Conservation (phyloP, 2,329 filamentous ascomycete species). For the Hypoxylon rubiginosum region DNA sequence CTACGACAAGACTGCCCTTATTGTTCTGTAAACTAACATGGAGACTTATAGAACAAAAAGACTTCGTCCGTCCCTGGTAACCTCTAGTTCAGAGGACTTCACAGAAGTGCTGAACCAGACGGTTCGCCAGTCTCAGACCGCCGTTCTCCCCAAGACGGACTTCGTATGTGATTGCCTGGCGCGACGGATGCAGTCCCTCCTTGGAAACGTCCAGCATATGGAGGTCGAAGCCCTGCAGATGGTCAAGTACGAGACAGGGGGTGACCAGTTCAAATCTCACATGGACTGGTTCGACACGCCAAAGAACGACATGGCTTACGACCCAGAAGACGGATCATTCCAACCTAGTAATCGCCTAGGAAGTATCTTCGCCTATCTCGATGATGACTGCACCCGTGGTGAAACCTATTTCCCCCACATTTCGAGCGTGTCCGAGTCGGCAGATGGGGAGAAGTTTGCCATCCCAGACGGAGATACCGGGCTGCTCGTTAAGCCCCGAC, state of each 20-base stretch:
- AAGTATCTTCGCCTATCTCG: conserved; percentile 37
- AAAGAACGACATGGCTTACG: neutral
- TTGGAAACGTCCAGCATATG: conserved; percentile 32
- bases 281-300: conserved; percentile 33
- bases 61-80: no score
- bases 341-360: conserved; percentile 32
- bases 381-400: conserved; percentile 33
- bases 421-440: conserved; percentile 22
- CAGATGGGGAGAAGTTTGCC: conserved; percentile 35
- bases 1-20: neutral
- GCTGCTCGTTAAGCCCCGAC: conserved; percentile 32
- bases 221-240: conserved; percentile 31
- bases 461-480: conserved; percentile 21
- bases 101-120: conserved; percentile 8
- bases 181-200: conserved; percentile 31
- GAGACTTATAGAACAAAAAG: neutral
- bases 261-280: conserved; percentile 31
- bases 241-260: conserved; percentile 35
- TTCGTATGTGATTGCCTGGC: conserved; percentile 28
- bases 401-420: conserved; percentile 39
- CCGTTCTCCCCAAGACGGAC: conserved; percentile 27
- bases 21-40: neutral
- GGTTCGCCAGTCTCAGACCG: conserved; percentile 23
- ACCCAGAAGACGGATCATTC: conserved; percentile 7
- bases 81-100: neutral